These are phyloP conservation scores for Pseudogymnoascus sp. DNA, from an alignment of 2,329 filamentous ascomycete species.

Conservation along the genomic window DNA sequence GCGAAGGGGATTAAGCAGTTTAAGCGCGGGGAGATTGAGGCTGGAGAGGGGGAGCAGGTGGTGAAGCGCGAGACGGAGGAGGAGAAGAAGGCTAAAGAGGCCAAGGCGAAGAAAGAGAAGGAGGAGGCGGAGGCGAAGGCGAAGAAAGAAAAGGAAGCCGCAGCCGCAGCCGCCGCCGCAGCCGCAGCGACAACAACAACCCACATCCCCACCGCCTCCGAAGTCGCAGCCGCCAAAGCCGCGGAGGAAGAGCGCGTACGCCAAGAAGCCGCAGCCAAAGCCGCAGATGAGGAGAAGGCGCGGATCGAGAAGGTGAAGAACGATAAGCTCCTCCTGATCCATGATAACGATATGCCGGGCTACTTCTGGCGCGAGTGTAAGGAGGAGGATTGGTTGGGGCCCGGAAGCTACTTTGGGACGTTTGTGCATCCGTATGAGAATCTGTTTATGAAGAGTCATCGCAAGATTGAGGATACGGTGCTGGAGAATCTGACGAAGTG, in stretches of 20 bases:
- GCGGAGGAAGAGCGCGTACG: not conserved
- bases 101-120: not conserved
- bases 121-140: not conserved
- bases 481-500: conserved; percentile 1
- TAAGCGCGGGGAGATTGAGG: not conserved
- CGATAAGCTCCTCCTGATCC: not conserved
- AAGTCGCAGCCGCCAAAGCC: not conserved
- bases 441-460: conserved; percentile 1
- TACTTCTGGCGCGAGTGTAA: conserved; percentile 6
- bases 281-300: not conserved
- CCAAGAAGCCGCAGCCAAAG: not conserved
- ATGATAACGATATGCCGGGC: not conserved
- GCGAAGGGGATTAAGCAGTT: conserved; percentile 1
- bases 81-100: not conserved
- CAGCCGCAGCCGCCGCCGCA: not conserved
- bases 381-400: not conserved
- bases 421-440: conserved; percentile 6
- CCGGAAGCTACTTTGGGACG: not conserved
- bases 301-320: not conserved
- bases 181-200: not conserved
- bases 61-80: not conserved
- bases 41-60: not conserved
- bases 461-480: not conserved
- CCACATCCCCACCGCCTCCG: not conserved
- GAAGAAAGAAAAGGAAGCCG: not conserved